Conservation (phyloP, 805 yeast species). For the Starmerella apis region DNA sequence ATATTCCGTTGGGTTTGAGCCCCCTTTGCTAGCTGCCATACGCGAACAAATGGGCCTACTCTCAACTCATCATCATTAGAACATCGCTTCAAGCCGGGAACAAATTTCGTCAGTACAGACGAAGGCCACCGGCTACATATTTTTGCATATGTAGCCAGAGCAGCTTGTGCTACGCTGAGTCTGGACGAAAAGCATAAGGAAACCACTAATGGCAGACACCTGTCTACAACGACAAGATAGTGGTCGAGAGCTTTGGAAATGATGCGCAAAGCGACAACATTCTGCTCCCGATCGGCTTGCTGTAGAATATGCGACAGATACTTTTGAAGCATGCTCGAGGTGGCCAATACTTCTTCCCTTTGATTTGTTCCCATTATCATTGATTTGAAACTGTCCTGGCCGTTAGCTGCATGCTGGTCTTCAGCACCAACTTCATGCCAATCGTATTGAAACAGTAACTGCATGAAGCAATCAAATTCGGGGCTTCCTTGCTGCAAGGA, state of each 20-base stretch:
- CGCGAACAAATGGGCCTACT: background rate
- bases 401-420: background rate
- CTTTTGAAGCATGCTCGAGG: conserved; percentile 11
- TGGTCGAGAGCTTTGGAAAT: conserved; percentile 18
- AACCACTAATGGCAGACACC: conserved; percentile 12
- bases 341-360: background rate
- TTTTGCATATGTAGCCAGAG: conserved; percentile 7
- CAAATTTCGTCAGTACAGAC: conserved; percentile 10
- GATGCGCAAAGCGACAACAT: conserved; percentile 12
- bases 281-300: conserved; percentile 3
- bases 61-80: background rate
- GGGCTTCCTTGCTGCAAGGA: background rate
- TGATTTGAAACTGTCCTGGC: background rate
- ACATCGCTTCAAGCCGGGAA: conserved; percentile 11
- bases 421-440: background rate
- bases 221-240: conserved; percentile 16
- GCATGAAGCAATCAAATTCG: background rate
- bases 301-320: conserved; percentile 10
- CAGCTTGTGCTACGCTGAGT: conserved; percentile 13
- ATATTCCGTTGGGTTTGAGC: conserved; percentile 4
- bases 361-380: background rate
- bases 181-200: conserved; percentile 10
- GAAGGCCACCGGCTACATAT: conserved; percentile 13
- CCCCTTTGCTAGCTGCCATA: conserved; percentile 4
- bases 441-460: background rate